These are phyloP conservation scores for Takakia lepidozioides DNA, from an alignment of 225 moss, liverwort and hornwort species.

Conservation along the genomic window DNA sequence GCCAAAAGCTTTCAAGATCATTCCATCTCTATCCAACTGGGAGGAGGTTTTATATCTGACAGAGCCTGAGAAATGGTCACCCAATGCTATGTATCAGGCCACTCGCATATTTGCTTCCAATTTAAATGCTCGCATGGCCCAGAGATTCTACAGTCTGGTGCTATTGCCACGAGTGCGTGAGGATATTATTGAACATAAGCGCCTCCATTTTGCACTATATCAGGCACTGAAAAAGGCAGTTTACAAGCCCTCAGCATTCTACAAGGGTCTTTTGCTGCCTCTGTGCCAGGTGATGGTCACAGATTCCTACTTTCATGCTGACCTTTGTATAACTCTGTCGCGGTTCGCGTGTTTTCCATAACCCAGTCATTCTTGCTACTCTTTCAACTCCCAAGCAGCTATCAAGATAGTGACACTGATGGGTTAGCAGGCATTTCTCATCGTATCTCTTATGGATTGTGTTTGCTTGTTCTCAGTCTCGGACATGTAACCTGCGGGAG, in stretches of 20 bases:
- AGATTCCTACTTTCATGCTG: no score
- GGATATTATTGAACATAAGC: slow-evolving; percentile 76
- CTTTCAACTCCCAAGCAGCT: no score
- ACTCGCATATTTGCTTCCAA: slow-evolving; percentile 96
- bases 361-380: no score
- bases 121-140: slow-evolving; percentile 91
- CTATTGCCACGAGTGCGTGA: slow-evolving; percentile 80
- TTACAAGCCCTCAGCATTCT: slow-evolving; percentile 94
- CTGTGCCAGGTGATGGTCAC: slow-evolving; percentile 68
- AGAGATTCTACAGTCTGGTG: slow-evolving; percentile 79
- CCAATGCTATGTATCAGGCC: slow-evolving; percentile 95
- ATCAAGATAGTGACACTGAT: no score
- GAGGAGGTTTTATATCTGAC: slow-evolving; percentile 85
- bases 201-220: slow-evolving; percentile 89
- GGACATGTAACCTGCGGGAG: slow-evolving; percentile 88
- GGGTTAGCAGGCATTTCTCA: no score
- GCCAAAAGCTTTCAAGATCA: slow-evolving; percentile 93
- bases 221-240: slow-evolving; percentile 94
- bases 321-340: no score
- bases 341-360: no score
- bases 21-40: slow-evolving; percentile 89
- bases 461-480: no score
- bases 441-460: no score
- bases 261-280: slow-evolving; percentile 81
- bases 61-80: slow-evolving; percentile 91